phyloP scores from a whole-genome alignment of 1,284 basidiomycete genomes.

The Coniferiporia weirii region DNA sequence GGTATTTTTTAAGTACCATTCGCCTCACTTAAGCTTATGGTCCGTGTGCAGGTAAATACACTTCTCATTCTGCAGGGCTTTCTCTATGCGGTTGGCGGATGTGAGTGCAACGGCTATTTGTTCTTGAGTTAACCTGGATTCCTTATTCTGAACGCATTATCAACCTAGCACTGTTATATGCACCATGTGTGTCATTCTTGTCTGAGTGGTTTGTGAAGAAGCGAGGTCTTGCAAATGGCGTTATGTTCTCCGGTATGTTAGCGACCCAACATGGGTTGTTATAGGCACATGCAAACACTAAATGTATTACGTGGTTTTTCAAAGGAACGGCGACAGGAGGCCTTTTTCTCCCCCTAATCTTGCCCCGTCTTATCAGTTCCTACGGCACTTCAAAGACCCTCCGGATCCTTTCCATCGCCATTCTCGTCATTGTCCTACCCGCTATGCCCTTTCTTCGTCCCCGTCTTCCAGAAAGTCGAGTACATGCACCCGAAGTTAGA shows the following conservation, averaged over 20 bases:
- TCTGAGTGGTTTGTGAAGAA: constrained; percentile 40
- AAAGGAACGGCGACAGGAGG: constrained; percentile 33
- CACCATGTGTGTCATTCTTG: constrained; percentile 34
- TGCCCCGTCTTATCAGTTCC: constrained; percentile 27
- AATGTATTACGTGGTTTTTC: not conserved
- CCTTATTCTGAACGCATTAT: not conserved
- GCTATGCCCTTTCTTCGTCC: constrained; percentile 31
- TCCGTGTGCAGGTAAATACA: constrained; percentile 25
- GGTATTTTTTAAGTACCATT: constrained; percentile 18
- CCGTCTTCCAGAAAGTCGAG: constrained; percentile 29
- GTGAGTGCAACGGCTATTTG: constrained; percentile 23
- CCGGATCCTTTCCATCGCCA: constrained; percentile 27
- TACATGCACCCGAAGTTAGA: constrained; percentile 20
- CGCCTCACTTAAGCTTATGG: not conserved
- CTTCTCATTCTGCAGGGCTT: constrained; percentile 36
- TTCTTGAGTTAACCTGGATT: constrained; percentile 30
- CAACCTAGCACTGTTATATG: constrained; percentile 31
- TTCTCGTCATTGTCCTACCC: constrained; percentile 24
- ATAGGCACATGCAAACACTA: not conserved
- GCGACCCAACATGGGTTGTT: not conserved
- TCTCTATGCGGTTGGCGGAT: constrained; percentile 34
- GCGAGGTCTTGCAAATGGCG: constrained; percentile 37
- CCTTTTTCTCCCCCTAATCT: constrained; percentile 31
- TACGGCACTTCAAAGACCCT: constrained; percentile 27
- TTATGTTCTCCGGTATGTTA: constrained; percentile 35